Evolutionary conservation across 2,329 filamentous ascomycete genomes (phyloP).

Genomic region (Scedosporium aurantiacum): DNA sequence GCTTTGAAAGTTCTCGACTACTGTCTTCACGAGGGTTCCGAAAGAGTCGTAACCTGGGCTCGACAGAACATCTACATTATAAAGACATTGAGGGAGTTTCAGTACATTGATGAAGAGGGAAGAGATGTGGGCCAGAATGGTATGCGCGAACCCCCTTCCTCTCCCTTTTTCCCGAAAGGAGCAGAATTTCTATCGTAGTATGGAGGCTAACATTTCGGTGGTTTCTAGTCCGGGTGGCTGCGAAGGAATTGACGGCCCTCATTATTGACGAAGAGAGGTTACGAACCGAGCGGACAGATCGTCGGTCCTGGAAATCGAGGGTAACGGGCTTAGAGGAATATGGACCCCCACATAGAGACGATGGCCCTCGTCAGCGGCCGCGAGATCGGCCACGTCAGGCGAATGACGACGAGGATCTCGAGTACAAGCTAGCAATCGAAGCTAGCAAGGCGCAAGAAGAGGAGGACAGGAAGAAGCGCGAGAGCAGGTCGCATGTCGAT

Average conservation of each 20-base stretch:
- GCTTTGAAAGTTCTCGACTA: slow-evolving; percentile 97
- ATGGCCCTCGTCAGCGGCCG: slow-evolving; percentile 25
- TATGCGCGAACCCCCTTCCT: slow-evolving; percentile 30
- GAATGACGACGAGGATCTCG: slow-evolving; percentile 74
- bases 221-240: slow-evolving; percentile 75
- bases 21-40: slow-evolving; percentile 92
- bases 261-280: slow-evolving; percentile 90
- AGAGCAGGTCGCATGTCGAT: slow-evolving; percentile 40
- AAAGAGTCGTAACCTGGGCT: slow-evolving; percentile 94
- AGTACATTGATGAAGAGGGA: slow-evolving; percentile 91
- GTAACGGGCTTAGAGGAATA: slow-evolving; percentile 88
- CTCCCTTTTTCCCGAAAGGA: not conserved
- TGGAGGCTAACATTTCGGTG: not conserved
- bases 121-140: slow-evolving; percentile 94
- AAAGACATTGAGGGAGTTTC: slow-evolving; percentile 94
- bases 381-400: slow-evolving; percentile 38
- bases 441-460: slow-evolving; percentile 93
- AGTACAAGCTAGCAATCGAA: slow-evolving; percentile 83
- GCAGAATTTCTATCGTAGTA: not conserved
- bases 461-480: slow-evolving; percentile 69
- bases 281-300: slow-evolving; percentile 78
- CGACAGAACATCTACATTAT: slow-evolving; percentile 98
- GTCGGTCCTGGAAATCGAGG: slow-evolving; percentile 92
- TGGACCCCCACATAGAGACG: slow-evolving; percentile 31
- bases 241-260: slow-evolving; percentile 87